A percentile compares a stretch with the other conserved stretches of the same genome.
These are phyloP conservation scores for Bipolaris gigantea DNA, from an alignment of 2,329 filamentous ascomycete species.

Conservation along the genomic window DNA sequence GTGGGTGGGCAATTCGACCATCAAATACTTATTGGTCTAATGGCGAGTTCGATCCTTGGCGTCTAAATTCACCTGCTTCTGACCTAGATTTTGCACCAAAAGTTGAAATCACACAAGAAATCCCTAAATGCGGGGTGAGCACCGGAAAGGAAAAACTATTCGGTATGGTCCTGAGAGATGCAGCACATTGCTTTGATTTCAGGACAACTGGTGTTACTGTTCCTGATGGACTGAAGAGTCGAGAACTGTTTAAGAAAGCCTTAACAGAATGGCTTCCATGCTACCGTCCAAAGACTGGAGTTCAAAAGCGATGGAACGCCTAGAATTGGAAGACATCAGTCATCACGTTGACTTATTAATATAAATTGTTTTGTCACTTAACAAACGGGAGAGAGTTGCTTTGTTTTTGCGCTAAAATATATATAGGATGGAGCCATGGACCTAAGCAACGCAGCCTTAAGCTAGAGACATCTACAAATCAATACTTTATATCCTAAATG, in stretches of 20 bases:
- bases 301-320: not conserved
- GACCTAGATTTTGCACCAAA: conserved; percentile 47
- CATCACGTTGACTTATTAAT: not conserved
- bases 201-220: not conserved
- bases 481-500: too few relatives aligned
- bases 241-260: not conserved
- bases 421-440: not conserved
- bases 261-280: not conserved
- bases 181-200: conserved; percentile 1
- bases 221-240: not conserved
- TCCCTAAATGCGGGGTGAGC: conserved; percentile 43
- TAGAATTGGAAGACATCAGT: not conserved
- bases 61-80: conserved; percentile 31
- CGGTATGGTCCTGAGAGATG: conserved; percentile 48
- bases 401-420: not conserved
- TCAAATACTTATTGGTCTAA: conserved; percentile 56
- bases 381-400: not conserved
- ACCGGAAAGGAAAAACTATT: conserved; percentile 48
- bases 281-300: not conserved
- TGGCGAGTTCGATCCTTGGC: conserved; percentile 58
- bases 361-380: not conserved
- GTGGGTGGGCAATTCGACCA: conserved; percentile 57
- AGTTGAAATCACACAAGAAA: not conserved
- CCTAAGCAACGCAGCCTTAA: too few relatives aligned
- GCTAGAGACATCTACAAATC: too few relatives aligned